These are phyloP conservation scores for Rubus parviflorus DNA, from an alignment of 306 rosid genomes.

Conservation along the genomic window DNA sequence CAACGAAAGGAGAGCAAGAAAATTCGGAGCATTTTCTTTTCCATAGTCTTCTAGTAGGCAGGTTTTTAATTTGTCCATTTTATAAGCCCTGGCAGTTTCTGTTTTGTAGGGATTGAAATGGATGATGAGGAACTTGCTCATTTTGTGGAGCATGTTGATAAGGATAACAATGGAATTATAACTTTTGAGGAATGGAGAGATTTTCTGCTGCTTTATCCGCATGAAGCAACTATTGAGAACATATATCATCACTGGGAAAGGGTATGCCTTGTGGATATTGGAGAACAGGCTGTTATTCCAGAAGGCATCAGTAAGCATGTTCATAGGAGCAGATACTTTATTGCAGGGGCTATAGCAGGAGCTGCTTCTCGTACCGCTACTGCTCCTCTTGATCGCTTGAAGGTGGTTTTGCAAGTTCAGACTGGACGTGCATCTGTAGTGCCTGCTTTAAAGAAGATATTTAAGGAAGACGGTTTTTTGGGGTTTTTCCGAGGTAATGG, in stretches of 20 bases:
- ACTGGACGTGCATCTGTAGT: constrained; percentile 51
- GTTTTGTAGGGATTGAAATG: constrained; percentile 79
- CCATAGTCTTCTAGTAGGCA: not conserved
- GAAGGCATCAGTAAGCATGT: constrained; percentile 83
- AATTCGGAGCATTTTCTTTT: not conserved
- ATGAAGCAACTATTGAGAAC: constrained; percentile 93
- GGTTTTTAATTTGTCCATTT: constrained; percentile 45
- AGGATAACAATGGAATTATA: constrained; percentile 90
- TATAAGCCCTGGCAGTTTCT: constrained; percentile 64
- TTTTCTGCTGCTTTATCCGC: constrained; percentile 91
- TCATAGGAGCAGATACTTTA: constrained; percentile 79
- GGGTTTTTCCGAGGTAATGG: constrained; percentile 96
- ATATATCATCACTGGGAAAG: constrained; percentile 95
- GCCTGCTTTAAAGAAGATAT: constrained; percentile 72
- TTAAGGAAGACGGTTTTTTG: constrained; percentile 69
- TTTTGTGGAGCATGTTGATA: constrained; percentile 93
- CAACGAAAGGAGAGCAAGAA: not conserved
- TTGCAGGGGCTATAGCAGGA: constrained; percentile 96
- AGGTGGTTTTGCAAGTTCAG: constrained; percentile 88
- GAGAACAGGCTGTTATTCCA: constrained; percentile 86
- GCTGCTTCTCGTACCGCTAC: constrained; percentile 93
- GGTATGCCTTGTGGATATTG: constrained; percentile 90
- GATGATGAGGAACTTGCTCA: constrained; percentile 94
- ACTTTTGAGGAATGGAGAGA: constrained; percentile 99
- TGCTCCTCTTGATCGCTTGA: constrained; percentile 92